Conservation (phyloP, 306 rosid species). For the Coriaria nepalensis region DNA sequence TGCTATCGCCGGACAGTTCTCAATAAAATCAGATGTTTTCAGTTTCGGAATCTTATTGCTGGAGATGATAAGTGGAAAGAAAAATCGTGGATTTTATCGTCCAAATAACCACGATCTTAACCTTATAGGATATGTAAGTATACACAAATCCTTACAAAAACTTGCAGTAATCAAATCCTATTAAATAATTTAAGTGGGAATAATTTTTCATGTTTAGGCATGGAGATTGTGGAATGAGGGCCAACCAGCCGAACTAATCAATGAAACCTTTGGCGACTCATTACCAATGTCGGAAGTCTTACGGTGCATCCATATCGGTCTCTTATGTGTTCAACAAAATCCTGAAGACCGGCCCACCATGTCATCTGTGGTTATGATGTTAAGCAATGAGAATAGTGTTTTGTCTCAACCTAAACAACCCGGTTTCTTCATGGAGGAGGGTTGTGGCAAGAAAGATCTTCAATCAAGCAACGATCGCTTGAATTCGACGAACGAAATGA, state of each 20-base stretch:
- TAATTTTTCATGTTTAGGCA: slow-evolving; percentile 12
- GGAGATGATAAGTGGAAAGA: too few relatives aligned
- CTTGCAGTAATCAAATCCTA: not conserved
- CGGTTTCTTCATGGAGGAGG: slow-evolving; percentile 14
- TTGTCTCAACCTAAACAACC: slow-evolving; percentile 39
- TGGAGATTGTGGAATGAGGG: slow-evolving; percentile 28
- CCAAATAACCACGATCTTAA: slow-evolving; percentile 14
- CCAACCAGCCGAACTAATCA: slow-evolving; percentile 11
- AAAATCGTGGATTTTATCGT: slow-evolving; percentile 4
- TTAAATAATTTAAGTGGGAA: not conserved
- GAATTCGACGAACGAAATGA: not conserved
- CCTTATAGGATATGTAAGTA: slow-evolving; percentile 35
- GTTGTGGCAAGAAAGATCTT: too few relatives aligned
- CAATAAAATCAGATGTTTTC: too few relatives aligned
- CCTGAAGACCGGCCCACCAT: slow-evolving; percentile 48
- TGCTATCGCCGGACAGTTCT: too few relatives aligned
- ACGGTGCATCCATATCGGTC: slow-evolving; percentile 35
- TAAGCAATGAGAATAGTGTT: slow-evolving; percentile 21
- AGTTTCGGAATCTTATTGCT: too few relatives aligned
- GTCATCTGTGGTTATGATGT: slow-evolving; percentile 43
- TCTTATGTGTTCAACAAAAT: slow-evolving; percentile 36
- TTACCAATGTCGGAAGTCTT: slow-evolving; percentile 14
- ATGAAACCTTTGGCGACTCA: slow-evolving; percentile 8
- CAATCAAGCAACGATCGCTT: not conserved
- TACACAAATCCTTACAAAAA: too few relatives aligned